Conservation (phyloP, 2,329 filamentous ascomycete genomes). For the Alternaria ethzedia region DNA sequence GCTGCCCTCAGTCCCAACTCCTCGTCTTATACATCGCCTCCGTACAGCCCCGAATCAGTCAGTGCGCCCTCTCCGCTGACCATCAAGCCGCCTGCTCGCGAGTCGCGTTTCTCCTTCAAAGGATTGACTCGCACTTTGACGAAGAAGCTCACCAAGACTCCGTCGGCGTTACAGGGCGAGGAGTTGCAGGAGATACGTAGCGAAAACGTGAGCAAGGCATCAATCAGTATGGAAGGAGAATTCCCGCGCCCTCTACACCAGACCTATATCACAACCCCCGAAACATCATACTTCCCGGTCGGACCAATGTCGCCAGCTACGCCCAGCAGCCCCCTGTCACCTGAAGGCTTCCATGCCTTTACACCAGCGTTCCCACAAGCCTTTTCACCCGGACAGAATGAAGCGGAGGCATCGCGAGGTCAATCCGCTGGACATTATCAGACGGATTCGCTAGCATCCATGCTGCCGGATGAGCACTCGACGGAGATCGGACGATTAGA, state of each 20-base stretch:
- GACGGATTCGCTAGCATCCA: conserved; percentile 30
- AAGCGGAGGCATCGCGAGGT: conserved; percentile 8
- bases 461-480: conserved; percentile 39
- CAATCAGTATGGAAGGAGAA: conserved; percentile 17
- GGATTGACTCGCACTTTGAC: conserved; percentile 40
- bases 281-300: conserved; percentile 25
- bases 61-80: conserved; percentile 28
- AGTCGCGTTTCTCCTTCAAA: conserved; percentile 41
- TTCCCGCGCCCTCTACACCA: conserved; percentile 29
- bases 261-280: conserved; percentile 23
- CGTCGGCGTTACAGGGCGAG: conserved; percentile 19
- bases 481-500: conserved; percentile 24
- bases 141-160: conserved; percentile 28
- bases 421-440: conserved; percentile 5
- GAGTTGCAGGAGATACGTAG: conserved; percentile 33
- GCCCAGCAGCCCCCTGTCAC: conserved; percentile 17
- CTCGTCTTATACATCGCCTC: conserved; percentile 34
- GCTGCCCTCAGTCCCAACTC: conserved; percentile 36
- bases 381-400: conserved; percentile 10
- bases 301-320: conserved; percentile 25
- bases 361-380: neutral
- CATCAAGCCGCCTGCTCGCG: conserved; percentile 21
- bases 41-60: conserved; percentile 32
- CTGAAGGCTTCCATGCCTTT: conserved; percentile 4
- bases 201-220: conserved; percentile 13